These are phyloP conservation scores for Aspergillus avenaceus DNA, from an alignment of 495 filamentous ascomycete genomes.

Conservation along the genomic window DNA sequence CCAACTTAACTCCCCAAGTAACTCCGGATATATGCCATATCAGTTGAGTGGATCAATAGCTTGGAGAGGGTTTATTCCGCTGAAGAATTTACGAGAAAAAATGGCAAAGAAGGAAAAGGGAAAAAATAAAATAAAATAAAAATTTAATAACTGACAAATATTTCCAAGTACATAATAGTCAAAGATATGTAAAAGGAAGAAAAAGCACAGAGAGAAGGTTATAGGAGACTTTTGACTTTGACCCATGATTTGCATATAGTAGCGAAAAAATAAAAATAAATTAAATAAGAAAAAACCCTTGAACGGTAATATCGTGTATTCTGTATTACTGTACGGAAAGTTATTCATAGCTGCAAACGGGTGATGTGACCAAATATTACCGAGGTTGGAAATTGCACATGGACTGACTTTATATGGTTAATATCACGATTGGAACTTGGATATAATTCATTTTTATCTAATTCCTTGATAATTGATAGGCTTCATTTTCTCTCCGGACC, in stretches of 20 bases:
- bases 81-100: too few species aligned
- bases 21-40: too few species aligned
- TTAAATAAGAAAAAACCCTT: constrained; percentile 7
- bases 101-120: not conserved
- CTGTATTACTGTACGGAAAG: constrained; percentile 3
- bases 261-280: too few species aligned
- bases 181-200: not conserved
- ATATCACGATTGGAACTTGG: too few species aligned
- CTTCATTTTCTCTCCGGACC: too few species aligned
- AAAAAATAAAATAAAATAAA: not conserved
- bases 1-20: too few species aligned
- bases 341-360: not conserved
- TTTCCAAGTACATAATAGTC: not conserved
- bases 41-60: not conserved
- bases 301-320: not conserved
- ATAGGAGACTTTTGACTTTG: not conserved
- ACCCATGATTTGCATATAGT: constrained; percentile 1
- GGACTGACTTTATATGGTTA: not conserved
- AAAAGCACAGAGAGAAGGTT: not conserved
- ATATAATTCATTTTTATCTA: too few species aligned
- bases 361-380: not conserved
- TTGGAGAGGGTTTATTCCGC: not conserved
- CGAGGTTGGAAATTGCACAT: not conserved
- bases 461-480: too few species aligned
- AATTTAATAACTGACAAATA: too few species aligned